A percentile compares a stretch with the other conserved stretches of the same genome.
These are phyloP conservation scores for Brassica juncea DNA, from an alignment of 345 rosid species.

Conservation along the genomic window DNA sequence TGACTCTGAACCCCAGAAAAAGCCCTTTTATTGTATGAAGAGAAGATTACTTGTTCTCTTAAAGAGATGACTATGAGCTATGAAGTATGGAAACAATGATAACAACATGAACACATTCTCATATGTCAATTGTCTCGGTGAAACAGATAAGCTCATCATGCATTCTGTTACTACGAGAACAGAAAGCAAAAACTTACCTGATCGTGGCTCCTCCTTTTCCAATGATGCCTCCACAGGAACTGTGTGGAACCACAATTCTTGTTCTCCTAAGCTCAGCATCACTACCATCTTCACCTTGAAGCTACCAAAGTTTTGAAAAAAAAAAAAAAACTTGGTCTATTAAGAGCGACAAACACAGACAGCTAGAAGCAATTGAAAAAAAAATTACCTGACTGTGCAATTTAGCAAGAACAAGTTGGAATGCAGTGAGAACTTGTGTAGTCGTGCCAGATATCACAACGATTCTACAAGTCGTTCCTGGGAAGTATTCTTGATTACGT, in stretches of 20 bases:
- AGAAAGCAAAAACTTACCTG: not conserved
- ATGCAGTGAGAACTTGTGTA: not conserved
- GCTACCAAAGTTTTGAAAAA: not conserved
- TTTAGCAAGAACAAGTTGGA: not conserved
- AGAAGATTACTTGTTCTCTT: not conserved
- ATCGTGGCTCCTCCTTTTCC: constrained; percentile 1
- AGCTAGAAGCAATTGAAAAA: not conserved
- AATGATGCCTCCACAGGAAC: not conserved
- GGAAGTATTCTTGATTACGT: not conserved
- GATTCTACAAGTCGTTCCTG: not conserved
- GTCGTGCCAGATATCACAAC: not conserved
- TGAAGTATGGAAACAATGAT: not conserved
- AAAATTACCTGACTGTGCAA: not conserved
- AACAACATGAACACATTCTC: not conserved
- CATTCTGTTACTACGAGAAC: not conserved
- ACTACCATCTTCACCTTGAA: not conserved
- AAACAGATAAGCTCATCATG: not conserved
- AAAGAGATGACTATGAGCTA: not conserved
- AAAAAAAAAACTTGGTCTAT: not conserved
- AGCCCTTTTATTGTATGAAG: not conserved
- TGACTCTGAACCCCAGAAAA: not conserved
- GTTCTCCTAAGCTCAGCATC: constrained; percentile 1
- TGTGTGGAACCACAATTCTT: not conserved
- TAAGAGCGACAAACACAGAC: not conserved
- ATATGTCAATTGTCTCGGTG: not conserved